These are phyloP conservation scores for Triticum monococcum DNA, from an alignment of 176 grass and related monocot genomes.

Conservation along the genomic window DNA sequence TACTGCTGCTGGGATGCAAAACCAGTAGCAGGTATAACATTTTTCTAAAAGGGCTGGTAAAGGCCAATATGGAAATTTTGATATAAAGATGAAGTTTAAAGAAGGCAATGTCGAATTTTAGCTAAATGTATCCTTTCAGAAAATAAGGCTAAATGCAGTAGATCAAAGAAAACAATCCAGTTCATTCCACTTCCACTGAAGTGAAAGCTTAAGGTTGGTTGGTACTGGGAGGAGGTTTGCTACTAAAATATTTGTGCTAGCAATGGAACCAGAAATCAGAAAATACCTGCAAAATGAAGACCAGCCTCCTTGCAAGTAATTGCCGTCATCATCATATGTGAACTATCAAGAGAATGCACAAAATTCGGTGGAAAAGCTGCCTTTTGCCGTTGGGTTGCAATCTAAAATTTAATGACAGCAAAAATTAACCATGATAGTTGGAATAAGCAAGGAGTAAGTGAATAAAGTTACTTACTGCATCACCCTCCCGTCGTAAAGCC, in stretches of 20 bases:
- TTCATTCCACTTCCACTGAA: not conserved
- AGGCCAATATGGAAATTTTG: not conserved
- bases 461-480: slow-evolving; percentile 50
- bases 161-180: not conserved
- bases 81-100: not conserved
- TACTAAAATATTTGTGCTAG: slow-evolving; percentile 10
- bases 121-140: not conserved
- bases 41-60: not conserved
- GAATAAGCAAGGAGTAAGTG: not conserved
- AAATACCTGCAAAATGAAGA: slow-evolving; percentile 86
- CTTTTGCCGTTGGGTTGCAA: slow-evolving; percentile 69
- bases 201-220: not conserved
- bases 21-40: not conserved
- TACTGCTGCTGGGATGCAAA: not conserved
- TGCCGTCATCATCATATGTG: slow-evolving; percentile 99
- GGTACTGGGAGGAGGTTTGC: not conserved
- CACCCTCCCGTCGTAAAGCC: slow-evolving; percentile 62
- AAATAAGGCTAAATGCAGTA: not conserved
- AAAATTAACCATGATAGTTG: slow-evolving; percentile 28
- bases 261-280: slow-evolving; percentile 6
- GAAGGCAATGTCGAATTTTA: not conserved
- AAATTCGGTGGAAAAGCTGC: slow-evolving; percentile 96
- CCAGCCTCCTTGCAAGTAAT: slow-evolving; percentile 77
- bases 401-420: slow-evolving; percentile 42
- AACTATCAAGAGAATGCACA: slow-evolving; percentile 95